Percentiles rank a stretch among this genome's conserved stretches.
Evolutionary conservation across 352 stramenopile species (phyloP).

Genomic region (Saprolegnia diclina): DNA sequence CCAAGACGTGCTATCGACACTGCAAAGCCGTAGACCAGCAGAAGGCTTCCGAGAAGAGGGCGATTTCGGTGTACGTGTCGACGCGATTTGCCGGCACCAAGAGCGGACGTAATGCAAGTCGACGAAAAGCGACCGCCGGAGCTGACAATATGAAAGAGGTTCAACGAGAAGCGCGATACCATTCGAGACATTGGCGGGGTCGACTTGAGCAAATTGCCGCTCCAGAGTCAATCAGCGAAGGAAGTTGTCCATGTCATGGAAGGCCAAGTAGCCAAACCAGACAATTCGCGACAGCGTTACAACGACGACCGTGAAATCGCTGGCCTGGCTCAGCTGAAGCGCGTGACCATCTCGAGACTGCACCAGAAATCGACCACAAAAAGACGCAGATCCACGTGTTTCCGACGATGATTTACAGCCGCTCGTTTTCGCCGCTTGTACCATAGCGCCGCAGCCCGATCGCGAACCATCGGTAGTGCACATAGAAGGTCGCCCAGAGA

Average conservation of each 20-base stretch:
- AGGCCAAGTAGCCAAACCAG: constrained; percentile 18
- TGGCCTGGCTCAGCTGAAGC: too few species aligned
- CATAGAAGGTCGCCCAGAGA: not conserved
- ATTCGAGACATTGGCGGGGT: not conserved
- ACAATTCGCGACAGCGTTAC: not conserved
- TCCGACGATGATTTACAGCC: not conserved
- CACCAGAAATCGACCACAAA: constrained; percentile 8
- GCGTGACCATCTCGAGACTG: not conserved
- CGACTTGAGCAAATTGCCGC: not conserved
- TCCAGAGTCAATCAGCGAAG: not conserved
- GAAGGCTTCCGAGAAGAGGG: too few species aligned
- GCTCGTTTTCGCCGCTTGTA: not conserved
- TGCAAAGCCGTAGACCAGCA: too few species aligned
- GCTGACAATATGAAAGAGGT: too few species aligned
- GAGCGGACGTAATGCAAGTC: too few species aligned
- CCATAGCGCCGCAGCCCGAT: not conserved
- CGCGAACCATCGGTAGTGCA: not conserved
- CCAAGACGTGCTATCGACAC: too few species aligned
- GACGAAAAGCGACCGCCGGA: too few species aligned
- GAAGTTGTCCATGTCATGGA: not conserved
- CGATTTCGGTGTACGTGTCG: too few species aligned
- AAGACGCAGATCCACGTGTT: constrained; percentile 1
- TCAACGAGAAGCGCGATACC: too few species aligned
- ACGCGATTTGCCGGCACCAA: too few species aligned
- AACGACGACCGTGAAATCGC: too few species aligned